Percentiles rank a stretch among this genome's conserved stretches.
phyloP scores from a whole-genome alignment of 2,329 filamentous ascomycete genomes.

The Chrysoporthe deuterocubensis region DNA sequence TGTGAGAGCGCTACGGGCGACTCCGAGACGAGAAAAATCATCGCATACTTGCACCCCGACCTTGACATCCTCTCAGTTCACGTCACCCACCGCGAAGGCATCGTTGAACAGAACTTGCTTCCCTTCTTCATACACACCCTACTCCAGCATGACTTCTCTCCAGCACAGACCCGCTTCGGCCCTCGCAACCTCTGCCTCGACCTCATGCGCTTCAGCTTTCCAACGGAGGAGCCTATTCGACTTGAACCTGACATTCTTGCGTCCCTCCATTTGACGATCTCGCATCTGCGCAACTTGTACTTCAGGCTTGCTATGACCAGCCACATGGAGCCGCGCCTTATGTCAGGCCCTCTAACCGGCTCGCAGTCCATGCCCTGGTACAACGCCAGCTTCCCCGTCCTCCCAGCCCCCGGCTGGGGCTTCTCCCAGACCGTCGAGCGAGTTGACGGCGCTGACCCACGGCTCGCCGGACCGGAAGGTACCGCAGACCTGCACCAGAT shows the following conservation, averaged over 20 bases:
- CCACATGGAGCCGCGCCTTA: conserved; percentile 13
- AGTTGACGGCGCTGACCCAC: background rate
- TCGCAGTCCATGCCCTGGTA: conserved; percentile 11
- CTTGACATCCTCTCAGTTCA: conserved; percentile 15
- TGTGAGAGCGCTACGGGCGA: background rate
- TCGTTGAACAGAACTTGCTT: conserved; percentile 6
- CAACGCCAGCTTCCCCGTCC: conserved; percentile 12
- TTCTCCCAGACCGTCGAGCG: background rate
- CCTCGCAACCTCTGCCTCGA: conserved; percentile 16
- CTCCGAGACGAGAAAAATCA: background rate
- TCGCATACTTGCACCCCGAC: conserved; percentile 11
- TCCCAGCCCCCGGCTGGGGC: background rate
- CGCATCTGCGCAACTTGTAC: conserved; percentile 15
- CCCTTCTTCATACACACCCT: conserved; percentile 17
- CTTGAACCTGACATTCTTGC: background rate
- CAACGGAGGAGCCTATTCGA: background rate
- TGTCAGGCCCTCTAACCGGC: conserved; percentile 5
- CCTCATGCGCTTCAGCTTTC: background rate
- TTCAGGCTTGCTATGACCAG: background rate
- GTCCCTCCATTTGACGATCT: conserved; percentile 2
- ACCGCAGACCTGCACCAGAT: conserved; percentile 3
- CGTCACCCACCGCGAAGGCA: background rate
- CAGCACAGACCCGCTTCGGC: conserved; percentile 5
- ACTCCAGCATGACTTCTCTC: conserved; percentile 14
- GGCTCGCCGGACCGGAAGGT: background rate